Evolutionary conservation across 345 rosid species (phyloP), one percentile per base, ranked within the genome.

Genomic region (Carallia pectinifolia): DNA sequence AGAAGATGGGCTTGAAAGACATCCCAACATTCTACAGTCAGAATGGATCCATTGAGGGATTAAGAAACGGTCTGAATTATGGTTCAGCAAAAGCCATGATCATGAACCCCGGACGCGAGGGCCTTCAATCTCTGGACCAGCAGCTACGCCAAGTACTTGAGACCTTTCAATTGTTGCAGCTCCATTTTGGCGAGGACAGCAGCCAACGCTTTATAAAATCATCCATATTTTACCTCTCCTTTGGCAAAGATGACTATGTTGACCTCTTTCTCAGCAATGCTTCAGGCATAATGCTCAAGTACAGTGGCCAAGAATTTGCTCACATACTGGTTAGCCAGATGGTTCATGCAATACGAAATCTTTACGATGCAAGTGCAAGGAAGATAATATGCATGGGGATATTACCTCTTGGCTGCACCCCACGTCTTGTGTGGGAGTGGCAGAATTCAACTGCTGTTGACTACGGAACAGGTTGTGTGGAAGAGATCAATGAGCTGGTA

Each of bases 331-430:
- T 78, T 12, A 61, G 82, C 74, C 89, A 89, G 74, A 79, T 89
- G 87, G 82, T 73, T 0, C 71, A 50, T 56, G 89, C 77, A 4
- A 72, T 86, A 36, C 83, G 62, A 66, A 78, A 67, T n/a, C 84
- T 89, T 27, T 78, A 86, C 17, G 79, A 81, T 44, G 80, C 83
- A 6, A 81, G 82, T 71, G 87, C 73, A 8, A 77, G 84, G 52
- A 89, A 80, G 75, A 63, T 89, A 44, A 55, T 89, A 23, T 76
- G 76, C 73, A 37, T 74, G 77, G 90, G 90, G 15, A 72, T 89
- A 63, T 48, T 86, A 63, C 93, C 93, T 58, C 54, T 86, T 48
- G 93, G 93, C 19, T 86, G 93, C 78, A 68, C 88, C 2, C 93
- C 93, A 0, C 81, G 85, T 2, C 53, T 39, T 0, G 73, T 73